Evolutionary conservation across 352 stramenopile species (phyloP), one percentile per base, ranked within the genome.

Genomic region (Albugo candida): DNA sequence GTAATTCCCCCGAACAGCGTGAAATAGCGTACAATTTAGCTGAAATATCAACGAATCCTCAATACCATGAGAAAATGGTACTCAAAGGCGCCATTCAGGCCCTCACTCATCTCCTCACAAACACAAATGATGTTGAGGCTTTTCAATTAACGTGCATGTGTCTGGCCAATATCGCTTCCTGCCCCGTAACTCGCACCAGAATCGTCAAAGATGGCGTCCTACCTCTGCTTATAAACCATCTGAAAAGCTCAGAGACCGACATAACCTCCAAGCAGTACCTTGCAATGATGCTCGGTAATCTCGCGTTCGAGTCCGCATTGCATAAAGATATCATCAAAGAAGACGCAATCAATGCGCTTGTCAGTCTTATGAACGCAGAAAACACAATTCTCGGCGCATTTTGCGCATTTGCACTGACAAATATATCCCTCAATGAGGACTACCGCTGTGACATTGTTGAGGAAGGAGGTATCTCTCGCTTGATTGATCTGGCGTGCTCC

Each of bases 21-120:
- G 85, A 97, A 59, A 92, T 97, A 6, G 82, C 87, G 13, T 98
- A 97, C 56, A 94, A 88, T 34, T 65, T 98, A 6, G 91, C 88
- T 5, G 91, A 97, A 55, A 92, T 98, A 43, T 97, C 89, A 12
- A 97, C 92, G 1, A 84, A 96, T 50, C 64, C 62, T 11, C 83
- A 96, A 37, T 63, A 95, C 14, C 88, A 97, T 63, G 83, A 94
- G 48, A 86, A 92, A 20, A 87, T 97, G 65, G 86, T 97, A 4
- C 75, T 89, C 18, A 98, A 98, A 55, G 92, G 93, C 24, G 91
- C 93, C 19, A 70, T 97, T 36, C 85, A 87, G 44, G 83, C 93
- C 17, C 60, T 98, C 13, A 59, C 97, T 2, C 63, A 85, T 41
- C 70, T 98, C 21, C 77, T 98, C 19, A 61, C 67, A 17, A 88